Percentiles rank a stretch among this genome's conserved stretches.
phyloP scores from a whole-genome alignment of 345 rosid species.

The Salix viminalis region DNA sequence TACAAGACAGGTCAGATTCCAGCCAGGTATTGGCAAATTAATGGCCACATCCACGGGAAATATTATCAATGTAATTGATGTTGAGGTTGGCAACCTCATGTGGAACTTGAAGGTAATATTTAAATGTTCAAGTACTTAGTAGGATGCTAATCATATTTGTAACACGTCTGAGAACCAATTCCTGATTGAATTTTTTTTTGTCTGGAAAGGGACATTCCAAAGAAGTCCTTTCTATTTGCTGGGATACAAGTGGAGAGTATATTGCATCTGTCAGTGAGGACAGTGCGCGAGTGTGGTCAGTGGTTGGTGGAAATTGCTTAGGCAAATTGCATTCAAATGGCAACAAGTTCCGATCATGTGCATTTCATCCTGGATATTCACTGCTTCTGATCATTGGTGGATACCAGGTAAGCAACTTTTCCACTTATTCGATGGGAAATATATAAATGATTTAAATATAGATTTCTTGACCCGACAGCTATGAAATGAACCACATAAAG shows the following conservation, averaged over 20 bases:
- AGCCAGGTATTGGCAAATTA: slow-evolving; percentile 21
- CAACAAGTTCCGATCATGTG: slow-evolving; percentile 33
- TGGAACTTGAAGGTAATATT: slow-evolving; percentile 23
- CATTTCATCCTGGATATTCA: slow-evolving; percentile 28
- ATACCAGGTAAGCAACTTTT: slow-evolving; percentile 20
- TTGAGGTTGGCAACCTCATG: slow-evolving; percentile 16
- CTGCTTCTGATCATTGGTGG: slow-evolving; percentile 27
- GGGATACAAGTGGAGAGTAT: slow-evolving; percentile 28
- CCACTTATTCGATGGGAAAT: neutral
- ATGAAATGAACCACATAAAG: neutral
- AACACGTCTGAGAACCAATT: neutral
- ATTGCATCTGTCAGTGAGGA: slow-evolving; percentile 36
- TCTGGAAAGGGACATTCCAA: slow-evolving; percentile 26
- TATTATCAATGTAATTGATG: slow-evolving; percentile 21
- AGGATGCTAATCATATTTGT: neutral
- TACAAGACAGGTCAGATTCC: slow-evolving; percentile 29
- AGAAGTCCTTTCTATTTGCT: slow-evolving; percentile 27
- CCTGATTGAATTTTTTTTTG: neutral
- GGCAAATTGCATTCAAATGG: slow-evolving; percentile 20
- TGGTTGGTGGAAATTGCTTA: slow-evolving; percentile 14
- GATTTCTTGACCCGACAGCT: neutral
- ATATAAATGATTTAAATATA: neutral
- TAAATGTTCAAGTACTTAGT: neutral
- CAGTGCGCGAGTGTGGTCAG: slow-evolving; percentile 27
- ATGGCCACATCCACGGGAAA: slow-evolving; percentile 28